A percentile compares a stretch with the other conserved stretches of the same genome.
phyloP scores from a whole-genome alignment of 176 grass and related monocot genomes.

The Triticum aestivum region IWGSC_CS_RefSeq_v2.1 NC_057810.1:138939851-138940350 shows the following conservation, averaged over 20 bases:
- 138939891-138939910: constrained; percentile 7
- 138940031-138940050: constrained; percentile 95
- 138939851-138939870: neutral
- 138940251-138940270: constrained; percentile 60
- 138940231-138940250: constrained; percentile 88
- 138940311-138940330: constrained; percentile 60
- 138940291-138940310: constrained; percentile 99
- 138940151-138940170: constrained; percentile 92
- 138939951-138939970: constrained; percentile 23
- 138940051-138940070: constrained; percentile 89
- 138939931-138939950: constrained; percentile 23
- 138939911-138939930: constrained; percentile 6
- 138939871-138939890: constrained; percentile 6
- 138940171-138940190: constrained; percentile 78
- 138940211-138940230: constrained; percentile 90
- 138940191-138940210: constrained; percentile 88
- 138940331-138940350: constrained; percentile 22
- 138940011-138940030: constrained; percentile 96
- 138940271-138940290: constrained; percentile 90
- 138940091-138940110: constrained; percentile 98
- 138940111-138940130: constrained; percentile 97
- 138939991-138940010: constrained; percentile 25
- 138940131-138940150: constrained; percentile 96
- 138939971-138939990: constrained; percentile 24
- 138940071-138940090: constrained; percentile 98